Percentiles rank a stretch among this genome's conserved stretches.
phyloP scores from a whole-genome alignment of 805 yeast genomes.

The Teunomyces pallodes region DNA sequence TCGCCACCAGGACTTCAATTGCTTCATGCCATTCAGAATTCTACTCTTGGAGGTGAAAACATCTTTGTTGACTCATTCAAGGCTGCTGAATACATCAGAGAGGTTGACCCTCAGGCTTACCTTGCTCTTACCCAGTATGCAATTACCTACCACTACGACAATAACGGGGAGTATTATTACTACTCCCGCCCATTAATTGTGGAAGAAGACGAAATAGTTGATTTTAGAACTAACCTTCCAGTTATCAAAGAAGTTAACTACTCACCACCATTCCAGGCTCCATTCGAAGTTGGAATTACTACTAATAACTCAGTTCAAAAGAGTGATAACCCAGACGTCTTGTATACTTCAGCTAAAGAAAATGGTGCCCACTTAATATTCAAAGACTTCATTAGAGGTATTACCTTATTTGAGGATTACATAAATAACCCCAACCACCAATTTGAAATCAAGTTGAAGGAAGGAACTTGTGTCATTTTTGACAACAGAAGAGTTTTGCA shows the following conservation, averaged over 20 bases:
- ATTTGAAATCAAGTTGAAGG: slow-evolving; percentile 50
- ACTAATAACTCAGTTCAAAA: slow-evolving; percentile 19
- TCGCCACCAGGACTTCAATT: slow-evolving; percentile 80
- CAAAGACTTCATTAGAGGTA: slow-evolving; percentile 57
- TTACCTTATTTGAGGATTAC: slow-evolving; percentile 56
- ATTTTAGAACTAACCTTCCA: slow-evolving; percentile 14
- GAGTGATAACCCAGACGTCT: slow-evolving; percentile 1
- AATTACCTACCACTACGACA: slow-evolving; percentile 64
- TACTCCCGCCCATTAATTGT: slow-evolving; percentile 62
- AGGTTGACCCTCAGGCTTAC: slow-evolving; percentile 60
- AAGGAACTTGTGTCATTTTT: slow-evolving; percentile 63
- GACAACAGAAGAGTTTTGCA: slow-evolving; percentile 71
- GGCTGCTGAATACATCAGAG: slow-evolving; percentile 57
- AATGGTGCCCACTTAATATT: slow-evolving; percentile 40
- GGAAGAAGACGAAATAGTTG: slow-evolving; percentile 37
- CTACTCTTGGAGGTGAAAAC: slow-evolving; percentile 64
- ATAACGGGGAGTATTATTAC: slow-evolving; percentile 59
- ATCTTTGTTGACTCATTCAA: slow-evolving; percentile 67
- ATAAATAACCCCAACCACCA: slow-evolving; percentile 54
- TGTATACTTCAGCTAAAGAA: slow-evolving; percentile 27
- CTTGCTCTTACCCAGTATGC: slow-evolving; percentile 62
- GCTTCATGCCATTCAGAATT: slow-evolving; percentile 56
- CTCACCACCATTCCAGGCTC: slow-evolving; percentile 84
- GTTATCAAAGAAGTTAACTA: slow-evolving; percentile 60
- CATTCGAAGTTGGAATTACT: slow-evolving; percentile 59